These are phyloP conservation scores for Gossypium thurberi DNA, from an alignment of 345 rosid species.

Conservation along the genomic window DNA sequence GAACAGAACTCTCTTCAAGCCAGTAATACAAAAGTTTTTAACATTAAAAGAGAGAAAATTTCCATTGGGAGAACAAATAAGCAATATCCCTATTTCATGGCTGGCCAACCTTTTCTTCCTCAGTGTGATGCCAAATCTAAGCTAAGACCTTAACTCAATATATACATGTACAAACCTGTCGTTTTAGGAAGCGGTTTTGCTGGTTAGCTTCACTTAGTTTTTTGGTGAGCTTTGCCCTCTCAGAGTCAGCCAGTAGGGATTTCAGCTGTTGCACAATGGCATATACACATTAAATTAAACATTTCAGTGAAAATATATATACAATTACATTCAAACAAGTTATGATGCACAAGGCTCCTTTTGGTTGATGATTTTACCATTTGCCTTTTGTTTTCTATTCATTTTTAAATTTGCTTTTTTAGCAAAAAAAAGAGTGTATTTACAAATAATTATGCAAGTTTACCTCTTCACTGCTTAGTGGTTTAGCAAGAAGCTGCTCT, in stretches of 20 bases:
- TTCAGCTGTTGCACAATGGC: slow-evolving; percentile 39
- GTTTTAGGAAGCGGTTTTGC: slow-evolving; percentile 72
- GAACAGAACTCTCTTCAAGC: not conserved
- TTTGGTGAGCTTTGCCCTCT: slow-evolving; percentile 58
- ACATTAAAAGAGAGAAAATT: not conserved
- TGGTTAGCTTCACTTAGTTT: slow-evolving; percentile 96
- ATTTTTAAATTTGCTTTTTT: not conserved
- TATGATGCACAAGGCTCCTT: not conserved
- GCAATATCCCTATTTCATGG: not conserved
- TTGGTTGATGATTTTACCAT: not conserved
- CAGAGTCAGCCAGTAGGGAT: slow-evolving; percentile 57
- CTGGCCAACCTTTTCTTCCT: not conserved
- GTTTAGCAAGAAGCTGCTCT: slow-evolving; percentile 34
- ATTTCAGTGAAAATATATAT: not conserved
- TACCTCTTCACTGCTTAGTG: slow-evolving; percentile 57
- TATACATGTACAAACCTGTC: slow-evolving; percentile 47
- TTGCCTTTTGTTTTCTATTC: not conserved
- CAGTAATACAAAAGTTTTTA: not conserved
- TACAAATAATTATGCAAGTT: not conserved
- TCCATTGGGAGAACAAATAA: not conserved
- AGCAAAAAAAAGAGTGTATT: not conserved
- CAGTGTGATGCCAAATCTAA: not conserved
- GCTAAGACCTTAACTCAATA: not conserved
- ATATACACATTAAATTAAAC: not conserved
- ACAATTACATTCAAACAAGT: not conserved